These are phyloP conservation scores for Hyphodiscus sp. DNA, from an alignment of 2,329 filamentous ascomycete genomes.

Conservation along the genomic window DNA sequence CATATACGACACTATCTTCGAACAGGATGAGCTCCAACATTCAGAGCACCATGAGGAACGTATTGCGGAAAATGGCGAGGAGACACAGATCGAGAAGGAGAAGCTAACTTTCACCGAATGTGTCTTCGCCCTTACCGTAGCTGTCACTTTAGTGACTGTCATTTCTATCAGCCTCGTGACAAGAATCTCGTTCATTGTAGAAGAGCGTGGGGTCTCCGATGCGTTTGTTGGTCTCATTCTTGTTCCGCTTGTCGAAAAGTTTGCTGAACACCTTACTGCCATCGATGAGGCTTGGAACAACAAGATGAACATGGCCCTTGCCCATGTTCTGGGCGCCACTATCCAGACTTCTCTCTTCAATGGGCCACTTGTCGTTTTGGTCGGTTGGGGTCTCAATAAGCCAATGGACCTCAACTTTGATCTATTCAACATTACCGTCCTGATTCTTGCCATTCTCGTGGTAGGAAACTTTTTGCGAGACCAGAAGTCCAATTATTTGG, in stretches of 20 bases:
- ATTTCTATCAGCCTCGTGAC: constrained; percentile 62
- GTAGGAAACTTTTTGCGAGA: constrained; percentile 85
- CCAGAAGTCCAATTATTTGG: constrained; percentile 84
- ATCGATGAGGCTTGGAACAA: constrained; percentile 69
- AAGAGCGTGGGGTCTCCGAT: not conserved
- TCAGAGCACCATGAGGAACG: constrained; percentile 54
- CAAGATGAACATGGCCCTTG: constrained; percentile 69
- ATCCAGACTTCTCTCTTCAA: constrained; percentile 77
- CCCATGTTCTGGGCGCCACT: constrained; percentile 71
- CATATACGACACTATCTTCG: constrained; percentile 68
- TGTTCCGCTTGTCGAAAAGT: constrained; percentile 72
- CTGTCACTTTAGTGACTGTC: constrained; percentile 63
- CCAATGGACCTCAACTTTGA: not conserved
- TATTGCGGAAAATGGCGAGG: no score
- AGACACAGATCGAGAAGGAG: constrained; percentile 38
- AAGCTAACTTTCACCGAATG: constrained; percentile 74
- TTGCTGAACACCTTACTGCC: constrained; percentile 72
- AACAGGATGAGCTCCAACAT: constrained; percentile 62
- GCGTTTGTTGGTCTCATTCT: constrained; percentile 71
- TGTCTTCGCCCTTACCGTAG: constrained; percentile 54
- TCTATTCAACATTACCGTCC: not conserved
- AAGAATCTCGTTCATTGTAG: constrained; percentile 55
- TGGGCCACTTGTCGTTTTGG: constrained; percentile 58
- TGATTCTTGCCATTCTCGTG: constrained; percentile 78
- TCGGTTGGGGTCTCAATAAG: constrained; percentile 53